Base-by-base conservation (phyloP, 805 yeast genomes). In the Scheffersomyces lignosus region DNA sequence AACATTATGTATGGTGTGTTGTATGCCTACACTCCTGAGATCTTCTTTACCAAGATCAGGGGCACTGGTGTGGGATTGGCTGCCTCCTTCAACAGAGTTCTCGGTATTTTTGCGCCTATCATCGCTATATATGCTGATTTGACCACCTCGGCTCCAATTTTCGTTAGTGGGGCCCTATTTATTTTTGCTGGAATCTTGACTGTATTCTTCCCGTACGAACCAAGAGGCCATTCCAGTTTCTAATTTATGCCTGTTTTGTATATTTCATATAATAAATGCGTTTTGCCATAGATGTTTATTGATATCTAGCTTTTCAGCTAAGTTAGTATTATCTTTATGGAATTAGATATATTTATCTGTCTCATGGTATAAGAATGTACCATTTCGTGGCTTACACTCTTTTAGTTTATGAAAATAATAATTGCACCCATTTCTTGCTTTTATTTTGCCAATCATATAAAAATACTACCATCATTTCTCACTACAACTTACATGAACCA, bases 1-100 rank as follows among this genome's bases (percentile, higher is more conserved):
- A 77, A 75, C 54, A 64, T 78, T 31, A 64, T 66, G 68, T 80
- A 77, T 52, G 83, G 80, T 4, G 73, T 76, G 15, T 58, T 81
- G 15, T 81, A 78, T 49, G 86, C 85, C 4, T 80, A 78, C 51
- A 79, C 85, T 3, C 87, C 86, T 0, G 84, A 81, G 51, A 75
- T 77, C 16, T 70, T 81, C 55, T 81, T 81, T 27, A 51, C 70
- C 1, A 58, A 54, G 34, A 56, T 64, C 26, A 48, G 71, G 41
- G 80, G 81, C 12, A 80, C 86, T 1, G 86, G 82, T 31, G 73
- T 75, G 29, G 82, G 83, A 3, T 46, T 80, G 13, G 75, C 81
- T 6, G 68, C 83, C n/a, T 77, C 78, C 5, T 64, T 67, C 23
- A 72, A 72, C 44, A 61, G 84, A 57, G 47, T 76, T 18, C 59